phyloP scores from a whole-genome alignment of 306 rosid species.

The Mucuna pruriens region DNA sequence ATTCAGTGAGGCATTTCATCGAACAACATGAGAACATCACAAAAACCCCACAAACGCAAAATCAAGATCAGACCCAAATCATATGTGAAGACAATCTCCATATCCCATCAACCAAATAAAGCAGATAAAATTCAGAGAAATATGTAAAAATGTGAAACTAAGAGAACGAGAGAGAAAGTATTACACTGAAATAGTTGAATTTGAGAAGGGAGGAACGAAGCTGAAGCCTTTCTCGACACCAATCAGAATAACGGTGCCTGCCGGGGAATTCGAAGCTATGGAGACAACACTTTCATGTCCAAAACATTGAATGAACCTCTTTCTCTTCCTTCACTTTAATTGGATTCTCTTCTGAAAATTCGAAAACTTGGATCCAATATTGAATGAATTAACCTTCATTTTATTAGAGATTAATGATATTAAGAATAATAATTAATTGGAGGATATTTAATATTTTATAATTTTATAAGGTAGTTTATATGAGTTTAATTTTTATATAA shows the following conservation, averaged over 20 bases:
- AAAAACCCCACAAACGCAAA: background rate
- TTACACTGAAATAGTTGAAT: constrained; percentile 3
- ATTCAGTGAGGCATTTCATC: constrained; percentile 28
- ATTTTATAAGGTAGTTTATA: no score
- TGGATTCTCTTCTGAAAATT: background rate
- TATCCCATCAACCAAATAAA: background rate
- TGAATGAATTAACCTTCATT: no score
- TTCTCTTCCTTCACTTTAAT: background rate
- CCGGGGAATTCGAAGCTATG: background rate
- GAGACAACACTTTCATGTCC: background rate
- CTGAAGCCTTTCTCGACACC: background rate
- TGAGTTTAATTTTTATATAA: no score
- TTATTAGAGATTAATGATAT: no score
- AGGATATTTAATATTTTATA: no score
- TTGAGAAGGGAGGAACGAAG: background rate
- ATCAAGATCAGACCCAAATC: constrained; percentile 4
- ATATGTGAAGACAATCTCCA: background rate
- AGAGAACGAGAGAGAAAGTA: background rate
- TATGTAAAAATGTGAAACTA: background rate
- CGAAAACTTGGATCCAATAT: background rate
- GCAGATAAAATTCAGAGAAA: background rate
- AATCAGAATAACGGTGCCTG: background rate
- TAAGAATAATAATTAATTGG: no score
- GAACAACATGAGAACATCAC: constrained; percentile 7
- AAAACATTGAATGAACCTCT: background rate